Evolutionary conservation across 331 rosid genomes (phyloP).

Genomic region (Rosa hybrid): DNA sequence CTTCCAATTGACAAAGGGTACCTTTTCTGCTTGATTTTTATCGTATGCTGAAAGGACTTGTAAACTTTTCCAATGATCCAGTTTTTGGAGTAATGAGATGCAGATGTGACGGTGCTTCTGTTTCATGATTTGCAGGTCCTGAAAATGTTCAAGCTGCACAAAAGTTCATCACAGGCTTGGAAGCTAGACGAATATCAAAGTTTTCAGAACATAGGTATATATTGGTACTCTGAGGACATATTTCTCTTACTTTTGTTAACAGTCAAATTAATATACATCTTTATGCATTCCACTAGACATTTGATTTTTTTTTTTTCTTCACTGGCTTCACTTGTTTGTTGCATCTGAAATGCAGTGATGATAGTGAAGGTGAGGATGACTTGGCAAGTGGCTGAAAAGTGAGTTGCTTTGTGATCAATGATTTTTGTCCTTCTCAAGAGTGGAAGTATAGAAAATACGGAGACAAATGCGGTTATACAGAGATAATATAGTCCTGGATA

Average conservation of each 20-base stretch:
- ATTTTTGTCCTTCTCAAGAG: not conserved
- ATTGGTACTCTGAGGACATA: not conserved
- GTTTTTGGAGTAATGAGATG: not conserved
- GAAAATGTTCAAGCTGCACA: constrained; percentile 91
- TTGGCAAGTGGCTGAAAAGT: constrained; percentile 43
- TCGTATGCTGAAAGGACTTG: not conserved
- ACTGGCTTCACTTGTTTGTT: not conserved
- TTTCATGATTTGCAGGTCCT: constrained; percentile 51
- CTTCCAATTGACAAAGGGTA: constrained; percentile 86
- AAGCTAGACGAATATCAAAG: constrained; percentile 88
- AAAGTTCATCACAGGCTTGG: constrained; percentile 92
- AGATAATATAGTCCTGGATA: constrained; percentile 8
- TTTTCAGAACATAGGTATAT: constrained; percentile 74
- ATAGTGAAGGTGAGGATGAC: constrained; percentile 80
- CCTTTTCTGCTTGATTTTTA: constrained; percentile 21
- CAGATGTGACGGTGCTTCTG: constrained; percentile 6
- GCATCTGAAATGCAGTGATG: constrained; percentile 58
- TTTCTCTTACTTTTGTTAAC: not conserved
- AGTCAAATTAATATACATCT: too few relatives aligned
- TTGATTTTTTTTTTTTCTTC: too few relatives aligned
- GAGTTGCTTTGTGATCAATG: not conserved
- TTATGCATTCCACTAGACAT: not conserved
- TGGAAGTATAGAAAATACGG: constrained; percentile 8
- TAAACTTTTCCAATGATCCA: not conserved
- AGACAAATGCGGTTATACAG: not conserved